These are phyloP conservation scores for Microthyrium microscopicum DNA, from an alignment of 2,329 filamentous ascomycete genomes.

Conservation along the genomic window DNA sequence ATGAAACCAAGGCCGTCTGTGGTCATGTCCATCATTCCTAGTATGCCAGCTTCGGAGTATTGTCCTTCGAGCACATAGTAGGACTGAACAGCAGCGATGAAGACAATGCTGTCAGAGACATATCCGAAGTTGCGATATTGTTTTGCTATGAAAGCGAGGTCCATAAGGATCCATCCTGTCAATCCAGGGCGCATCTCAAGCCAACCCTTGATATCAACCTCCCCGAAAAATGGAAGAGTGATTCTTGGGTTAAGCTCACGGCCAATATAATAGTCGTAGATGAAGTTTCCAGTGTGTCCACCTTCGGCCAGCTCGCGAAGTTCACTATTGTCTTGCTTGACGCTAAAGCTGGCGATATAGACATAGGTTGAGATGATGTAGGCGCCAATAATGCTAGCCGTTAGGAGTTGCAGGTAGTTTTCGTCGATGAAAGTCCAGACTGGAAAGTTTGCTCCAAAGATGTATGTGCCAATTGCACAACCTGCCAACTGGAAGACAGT, in stretches of 20 bases:
- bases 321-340: constrained; percentile 53
- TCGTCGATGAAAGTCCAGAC: constrained; percentile 89
- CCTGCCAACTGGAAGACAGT: constrained; percentile 55
- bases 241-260: constrained; percentile 86
- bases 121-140: constrained; percentile 76
- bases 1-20: constrained; percentile 91
- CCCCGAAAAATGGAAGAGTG: constrained; percentile 60
- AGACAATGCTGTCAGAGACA: constrained; percentile 70
- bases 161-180: constrained; percentile 73
- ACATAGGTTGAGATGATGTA: constrained; percentile 61
- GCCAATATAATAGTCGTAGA: constrained; percentile 96
- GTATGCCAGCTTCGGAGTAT: constrained; percentile 73
- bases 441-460: constrained; percentile 64
- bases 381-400: constrained; percentile 64
- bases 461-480: constrained; percentile 54
- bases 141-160: constrained; percentile 69
- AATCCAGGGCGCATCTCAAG: constrained; percentile 81
- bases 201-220: constrained; percentile 79
- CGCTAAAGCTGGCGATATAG: constrained; percentile 67
- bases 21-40: constrained; percentile 89
- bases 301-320: constrained; percentile 66
- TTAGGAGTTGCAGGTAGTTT: constrained; percentile 75
- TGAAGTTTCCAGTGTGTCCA: constrained; percentile 63
- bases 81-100: constrained; percentile 60
- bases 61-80: constrained; percentile 74